Base-by-base conservation (phyloP, 257 asterid species). In the Datura wrightii region DNA sequence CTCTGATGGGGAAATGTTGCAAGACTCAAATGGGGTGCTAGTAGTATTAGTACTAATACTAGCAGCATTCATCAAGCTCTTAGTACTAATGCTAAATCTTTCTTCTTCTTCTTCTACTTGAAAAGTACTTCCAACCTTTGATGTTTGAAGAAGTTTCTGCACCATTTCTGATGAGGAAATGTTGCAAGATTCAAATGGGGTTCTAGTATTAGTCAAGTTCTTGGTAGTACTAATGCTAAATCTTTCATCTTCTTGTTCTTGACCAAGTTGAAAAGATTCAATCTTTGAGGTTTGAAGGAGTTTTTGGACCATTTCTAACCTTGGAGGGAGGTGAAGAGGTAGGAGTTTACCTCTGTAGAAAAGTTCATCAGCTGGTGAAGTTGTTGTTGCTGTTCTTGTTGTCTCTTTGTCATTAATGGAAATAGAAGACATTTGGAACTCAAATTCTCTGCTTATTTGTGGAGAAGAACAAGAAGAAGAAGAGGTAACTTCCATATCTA, bases 271-370 rank as follows among this genome's bases (percentile, higher is more conserved):
- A 83, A 34, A 71, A 42, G 79, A n/a, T 71, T 62, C n/a, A 82
- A 83, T 14, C 82, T 86, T 24, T 79, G 82, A 5, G 65, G 52
- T 24, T 81, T 52, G 85, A 53, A 86, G 90, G 83, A 90, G 92
- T 41, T 87, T 89, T n/a, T 85, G 88, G 56, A 91, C 92, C 97
- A 93, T 90, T 65, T 88, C 91, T 82, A 90, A 87, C 86, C 96
- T 89, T 2, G 97, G 93, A 37, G 91, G 94, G 90, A 89, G 92
- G 87, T 90, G 90, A 80, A 96, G 99, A 5, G 99, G 99, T 84
- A 94, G 94, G 88, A 94, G 98, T 31, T 89, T 91, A 71, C 99
- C 99, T 18, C 93, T 92, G 94, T 90, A 91, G 86, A 96, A 96
- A 85, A 96, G 98, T 71, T 94, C 97, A 82, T 96, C 99, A 11